Conservation (phyloP, 257 asterid genomes). For the Salvia hispanica region DNA sequence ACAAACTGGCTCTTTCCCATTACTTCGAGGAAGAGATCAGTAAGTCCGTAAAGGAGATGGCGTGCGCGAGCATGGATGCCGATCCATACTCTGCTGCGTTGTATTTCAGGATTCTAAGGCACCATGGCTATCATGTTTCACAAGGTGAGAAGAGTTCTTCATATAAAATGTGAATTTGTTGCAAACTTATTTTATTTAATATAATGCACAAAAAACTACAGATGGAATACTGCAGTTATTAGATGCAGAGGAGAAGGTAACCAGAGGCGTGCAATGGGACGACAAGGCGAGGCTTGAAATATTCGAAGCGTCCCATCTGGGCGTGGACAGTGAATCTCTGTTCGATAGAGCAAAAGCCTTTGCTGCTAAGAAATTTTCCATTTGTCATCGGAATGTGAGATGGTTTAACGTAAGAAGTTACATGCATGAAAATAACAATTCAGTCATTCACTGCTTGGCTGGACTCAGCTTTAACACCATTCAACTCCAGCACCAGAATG, state of each 20-base stretch:
- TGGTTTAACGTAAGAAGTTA: constrained; percentile 56
- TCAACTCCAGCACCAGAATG: constrained; percentile 59
- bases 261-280: neutral
- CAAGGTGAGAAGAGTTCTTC: constrained; percentile 34
- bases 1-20: constrained; percentile 42
- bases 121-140: constrained; percentile 52
- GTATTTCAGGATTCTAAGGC: constrained; percentile 54
- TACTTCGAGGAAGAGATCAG: constrained; percentile 47
- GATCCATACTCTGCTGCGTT: constrained; percentile 44
- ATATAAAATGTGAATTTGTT: too few relatives aligned
- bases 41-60: constrained; percentile 22
- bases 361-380: neutral
- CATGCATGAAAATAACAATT: constrained; percentile 17
- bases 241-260: constrained; percentile 33
- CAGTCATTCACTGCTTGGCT: constrained; percentile 42
- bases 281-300: constrained; percentile 33
- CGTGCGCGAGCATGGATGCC: neutral
- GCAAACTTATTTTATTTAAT: too few relatives aligned
- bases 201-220: constrained; percentile 4
- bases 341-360: constrained; percentile 29
- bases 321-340: constrained; percentile 38
- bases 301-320: constrained; percentile 56
- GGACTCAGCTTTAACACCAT: constrained; percentile 57
- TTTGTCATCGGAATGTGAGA: constrained; percentile 41
- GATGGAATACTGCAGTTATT: constrained; percentile 38